Conservation (phyloP, 192 early-diverging fungal genomes). For the Coemansia sp. region DNA sequence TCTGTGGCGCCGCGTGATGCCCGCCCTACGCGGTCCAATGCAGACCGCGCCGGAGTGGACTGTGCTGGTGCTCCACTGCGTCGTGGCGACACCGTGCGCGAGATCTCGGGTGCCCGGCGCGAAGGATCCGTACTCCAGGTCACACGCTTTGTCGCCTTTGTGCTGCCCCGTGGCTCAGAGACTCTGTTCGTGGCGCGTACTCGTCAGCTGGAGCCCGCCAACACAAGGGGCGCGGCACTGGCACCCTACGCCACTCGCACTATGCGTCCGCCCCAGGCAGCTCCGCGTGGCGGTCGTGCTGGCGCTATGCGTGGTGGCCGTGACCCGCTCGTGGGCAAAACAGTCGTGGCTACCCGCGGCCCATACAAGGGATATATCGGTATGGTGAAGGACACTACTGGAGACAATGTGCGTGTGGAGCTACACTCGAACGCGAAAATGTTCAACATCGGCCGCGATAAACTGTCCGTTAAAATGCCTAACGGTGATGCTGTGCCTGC, state of each 20-base stretch:
- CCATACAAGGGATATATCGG: constrained; percentile 98
- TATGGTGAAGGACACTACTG: constrained; percentile 85
- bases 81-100: constrained; percentile 75
- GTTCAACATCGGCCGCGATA: constrained; percentile 78
- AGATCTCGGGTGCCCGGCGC: constrained; percentile 66
- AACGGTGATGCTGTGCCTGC: constrained; percentile 60
- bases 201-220: constrained; percentile 62
- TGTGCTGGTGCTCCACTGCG: constrained; percentile 55
- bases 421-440: constrained; percentile 87
- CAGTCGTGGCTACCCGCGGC: constrained; percentile 82
- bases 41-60: constrained; percentile 64
- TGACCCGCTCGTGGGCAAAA: constrained; percentile 66
- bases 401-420: constrained; percentile 79
- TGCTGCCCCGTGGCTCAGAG: constrained; percentile 73
- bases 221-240: constrained; percentile 30
- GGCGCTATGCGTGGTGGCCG: constrained; percentile 47
- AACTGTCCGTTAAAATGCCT: constrained; percentile 69
- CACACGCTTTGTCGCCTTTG: constrained; percentile 79
- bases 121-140: constrained; percentile 81
- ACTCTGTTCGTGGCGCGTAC: constrained; percentile 78
- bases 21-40: constrained; percentile 60
- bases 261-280: constrained; percentile 19
- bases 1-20: constrained; percentile 73
- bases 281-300: constrained; percentile 46
- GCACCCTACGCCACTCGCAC: constrained; percentile 50